Evolutionary conservation across 192 early-diverging fungal species (phyloP), one percentile per base, ranked within the genome.

Genomic region (Cetraspora pellucida): DNA sequence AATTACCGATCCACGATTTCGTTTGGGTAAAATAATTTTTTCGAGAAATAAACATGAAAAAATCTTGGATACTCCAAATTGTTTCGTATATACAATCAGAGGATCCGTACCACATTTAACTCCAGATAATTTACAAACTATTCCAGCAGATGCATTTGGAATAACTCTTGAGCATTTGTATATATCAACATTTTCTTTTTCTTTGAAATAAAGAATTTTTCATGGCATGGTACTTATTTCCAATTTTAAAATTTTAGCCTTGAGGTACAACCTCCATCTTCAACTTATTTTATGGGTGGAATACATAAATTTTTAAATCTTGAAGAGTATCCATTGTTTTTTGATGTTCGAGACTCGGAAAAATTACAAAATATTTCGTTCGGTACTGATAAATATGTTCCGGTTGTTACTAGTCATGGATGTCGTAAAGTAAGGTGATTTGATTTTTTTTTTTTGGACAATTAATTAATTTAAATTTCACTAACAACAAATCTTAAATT

Each of bases 101-200:
- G 88, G 88, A 19, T 80, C 85, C 9, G 86, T 89, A 10, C 86
- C 84, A 28, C 88, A 89, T 74, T 77, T 89, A 66, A 84, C 87
- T 10, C 79, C 85, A 2, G 86, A 89, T 43, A 87, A 82, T 64
- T 57, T 87, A 74, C 73, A 80, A 9, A 52, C 63, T 1, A 80
- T 87, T 55, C 78, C 81, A 30, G 16, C 21, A 75, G 80, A 77
- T 68, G 80, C 83, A n/a, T 43, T 84, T n/a, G 82, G 81, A 64
- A 63, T 89, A 8, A 78, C 81, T 7, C 63, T 87, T 55, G 88
- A 89, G 43, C 82, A 87, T 37, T 81, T 89, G 74, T 75, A 25
- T 43, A 59, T 30, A 21, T 74, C n/a, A 30, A 57, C 43, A n/a
- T n/a, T 14, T 46, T 16, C 37, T 49, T 50, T 52, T 11, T 57